Percentiles rank a stretch among this genome's conserved stretches.
These are phyloP conservation scores for Ammopiptanthus mongolicus DNA, from an alignment of 306 rosid genomes.

Conservation along the genomic window DNA sequence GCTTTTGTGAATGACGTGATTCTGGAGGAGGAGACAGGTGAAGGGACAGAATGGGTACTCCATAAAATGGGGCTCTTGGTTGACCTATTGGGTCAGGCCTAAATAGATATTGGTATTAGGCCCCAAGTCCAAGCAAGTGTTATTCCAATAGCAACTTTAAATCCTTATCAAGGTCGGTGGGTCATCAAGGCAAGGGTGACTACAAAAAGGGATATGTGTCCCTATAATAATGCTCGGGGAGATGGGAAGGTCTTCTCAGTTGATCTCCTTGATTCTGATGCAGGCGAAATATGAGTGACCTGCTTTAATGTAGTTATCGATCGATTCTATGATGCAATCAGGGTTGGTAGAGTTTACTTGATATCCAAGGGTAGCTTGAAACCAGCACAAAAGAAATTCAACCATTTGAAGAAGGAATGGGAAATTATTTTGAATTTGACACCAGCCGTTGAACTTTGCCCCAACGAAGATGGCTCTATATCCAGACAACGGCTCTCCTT, in stretches of 20 bases:
- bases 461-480: no score
- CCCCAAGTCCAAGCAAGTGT: constrained; percentile 91
- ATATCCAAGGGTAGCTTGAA: constrained; percentile 89
- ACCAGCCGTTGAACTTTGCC: no score
- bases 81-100: no score
- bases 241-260: constrained; percentile 98
- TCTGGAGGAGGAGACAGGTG: no score
- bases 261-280: constrained; percentile 95
- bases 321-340: constrained; percentile 68
- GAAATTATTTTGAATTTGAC: no score
- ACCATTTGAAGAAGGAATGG: no score
- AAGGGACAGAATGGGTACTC: no score
- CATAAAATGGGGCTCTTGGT: no score
- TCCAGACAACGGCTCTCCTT: constrained; percentile 84
- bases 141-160: constrained; percentile 80
- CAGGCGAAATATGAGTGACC: constrained; percentile 92
- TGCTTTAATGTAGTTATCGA: constrained; percentile 97
- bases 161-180: constrained; percentile 97
- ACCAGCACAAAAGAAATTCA: no score
- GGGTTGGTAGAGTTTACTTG: constrained; percentile 85
- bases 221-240: constrained; percentile 94
- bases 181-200: constrained; percentile 97
- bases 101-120: no score
- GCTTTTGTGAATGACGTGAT: no score
- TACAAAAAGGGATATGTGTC: constrained; percentile 89